Percentiles rank a stretch among this genome's conserved stretches.
Conservation (phyloP, 441 rosid genomes). For the Populus hybrid region DNA sequence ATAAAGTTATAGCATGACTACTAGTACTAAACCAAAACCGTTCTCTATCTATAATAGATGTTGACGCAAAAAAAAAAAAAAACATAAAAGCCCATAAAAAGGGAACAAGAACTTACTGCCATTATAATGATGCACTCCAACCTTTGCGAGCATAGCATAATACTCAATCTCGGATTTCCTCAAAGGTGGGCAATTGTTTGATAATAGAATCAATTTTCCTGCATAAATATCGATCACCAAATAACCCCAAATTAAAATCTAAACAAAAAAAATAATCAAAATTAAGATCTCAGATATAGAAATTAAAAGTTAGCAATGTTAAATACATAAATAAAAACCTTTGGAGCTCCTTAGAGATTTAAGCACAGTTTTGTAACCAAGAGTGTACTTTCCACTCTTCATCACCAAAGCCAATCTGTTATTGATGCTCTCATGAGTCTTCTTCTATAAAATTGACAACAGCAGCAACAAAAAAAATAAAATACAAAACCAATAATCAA, state of each 20-base stretch:
- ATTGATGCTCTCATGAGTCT: constrained; percentile 83
- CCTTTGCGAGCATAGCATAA: too few relatives aligned
- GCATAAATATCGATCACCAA: not conserved
- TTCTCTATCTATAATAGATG: not conserved
- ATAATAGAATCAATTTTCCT: constrained; percentile 70
- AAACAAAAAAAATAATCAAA: not conserved
- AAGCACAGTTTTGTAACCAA: too few relatives aligned
- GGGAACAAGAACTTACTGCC: constrained; percentile 52
- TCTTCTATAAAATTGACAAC: constrained; percentile 45
- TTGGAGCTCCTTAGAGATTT: not conserved
- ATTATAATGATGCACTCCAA: constrained; percentile 31
- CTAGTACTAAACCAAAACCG: not conserved
- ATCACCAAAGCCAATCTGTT: constrained; percentile 72
- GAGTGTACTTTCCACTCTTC: constrained; percentile 37
- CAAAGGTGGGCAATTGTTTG: constrained; percentile 78
- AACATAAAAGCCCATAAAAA: not conserved
- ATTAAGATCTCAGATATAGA: not conserved
- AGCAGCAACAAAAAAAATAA: not conserved
- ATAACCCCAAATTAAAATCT: not conserved
- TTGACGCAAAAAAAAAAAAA: constrained; percentile 12
- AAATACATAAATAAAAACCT: not conserved
- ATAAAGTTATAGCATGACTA: not conserved
- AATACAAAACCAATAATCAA: not conserved
- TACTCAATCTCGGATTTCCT: constrained; percentile 27
- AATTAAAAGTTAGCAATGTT: not conserved